These are phyloP conservation scores for Fragaria iinumae DNA, from an alignment of 306 rosid species.

Conservation along the genomic window DNA sequence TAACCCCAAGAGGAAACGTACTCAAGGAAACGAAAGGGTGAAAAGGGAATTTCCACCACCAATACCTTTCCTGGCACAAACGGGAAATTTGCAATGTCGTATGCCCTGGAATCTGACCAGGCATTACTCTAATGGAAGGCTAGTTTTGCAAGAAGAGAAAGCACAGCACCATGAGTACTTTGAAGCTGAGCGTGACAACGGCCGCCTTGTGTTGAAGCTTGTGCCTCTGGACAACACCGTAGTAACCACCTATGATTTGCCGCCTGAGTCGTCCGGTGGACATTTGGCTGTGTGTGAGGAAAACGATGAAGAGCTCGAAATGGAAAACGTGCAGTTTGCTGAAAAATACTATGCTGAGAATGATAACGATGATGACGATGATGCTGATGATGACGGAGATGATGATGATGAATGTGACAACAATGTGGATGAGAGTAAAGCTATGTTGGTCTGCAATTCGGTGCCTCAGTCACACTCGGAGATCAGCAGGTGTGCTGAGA, in stretches of 20 bases:
- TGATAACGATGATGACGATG: background rate
- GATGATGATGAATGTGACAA: background rate
- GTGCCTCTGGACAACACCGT: background rate
- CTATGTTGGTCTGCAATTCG: background rate
- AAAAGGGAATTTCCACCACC: slow-evolving; percentile 49
- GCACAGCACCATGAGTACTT: slow-evolving; percentile 27
- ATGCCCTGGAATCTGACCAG: slow-evolving; percentile 47
- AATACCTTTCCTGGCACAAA: slow-evolving; percentile 29
- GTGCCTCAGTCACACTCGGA: background rate
- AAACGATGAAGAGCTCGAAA: slow-evolving; percentile 11
- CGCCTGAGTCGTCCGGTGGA: background rate
- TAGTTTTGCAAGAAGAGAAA: slow-evolving; percentile 36
- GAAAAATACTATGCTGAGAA: slow-evolving; percentile 1
- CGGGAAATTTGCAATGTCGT: slow-evolving; percentile 19
- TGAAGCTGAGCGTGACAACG: slow-evolving; percentile 41
- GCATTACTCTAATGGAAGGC: slow-evolving; percentile 39
- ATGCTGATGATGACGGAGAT: background rate
- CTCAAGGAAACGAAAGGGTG: background rate
- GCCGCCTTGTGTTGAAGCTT: slow-evolving; percentile 46
- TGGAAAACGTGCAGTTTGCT: slow-evolving; percentile 3
- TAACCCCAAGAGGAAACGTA: background rate
- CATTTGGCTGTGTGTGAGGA: background rate
- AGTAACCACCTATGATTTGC: slow-evolving; percentile 11
- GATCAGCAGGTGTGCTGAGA: slow-evolving; percentile 1
- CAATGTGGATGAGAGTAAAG: background rate